These are phyloP conservation scores for Gaertneriomyces sp. DNA, from an alignment of 192 early-diverging fungal species.

Conservation along the genomic window DNA sequence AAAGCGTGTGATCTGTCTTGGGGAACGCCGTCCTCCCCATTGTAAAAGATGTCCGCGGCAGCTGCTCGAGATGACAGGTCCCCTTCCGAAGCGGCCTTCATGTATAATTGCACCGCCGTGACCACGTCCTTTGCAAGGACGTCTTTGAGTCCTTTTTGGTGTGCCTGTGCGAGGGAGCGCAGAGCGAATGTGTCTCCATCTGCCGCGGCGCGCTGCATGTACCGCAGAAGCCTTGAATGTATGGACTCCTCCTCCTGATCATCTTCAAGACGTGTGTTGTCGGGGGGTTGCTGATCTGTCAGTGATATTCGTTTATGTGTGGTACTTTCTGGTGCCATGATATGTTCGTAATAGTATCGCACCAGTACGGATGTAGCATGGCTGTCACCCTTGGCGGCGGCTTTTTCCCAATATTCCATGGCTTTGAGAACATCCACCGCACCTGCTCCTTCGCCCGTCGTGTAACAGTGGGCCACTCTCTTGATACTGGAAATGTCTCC, in stretches of 20 bases:
- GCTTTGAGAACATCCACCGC: not conserved
- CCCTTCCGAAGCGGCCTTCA: conserved; percentile 8
- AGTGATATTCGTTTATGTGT: not conserved
- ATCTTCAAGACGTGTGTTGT: not conserved
- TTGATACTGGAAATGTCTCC: conserved; percentile 3
- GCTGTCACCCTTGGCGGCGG: conserved; percentile 13
- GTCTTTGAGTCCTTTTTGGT: conserved; percentile 7
- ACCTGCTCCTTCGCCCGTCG: conserved; percentile 6
- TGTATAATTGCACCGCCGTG: conserved; percentile 9
- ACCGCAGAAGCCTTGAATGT: conserved; percentile 6
- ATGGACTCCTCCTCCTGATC: conserved; percentile 1
- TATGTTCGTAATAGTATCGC: conserved; percentile 5
- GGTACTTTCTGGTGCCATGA: not conserved
- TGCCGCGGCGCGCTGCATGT: conserved; percentile 5
- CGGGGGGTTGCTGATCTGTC: not conserved
- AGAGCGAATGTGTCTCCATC: conserved; percentile 12
- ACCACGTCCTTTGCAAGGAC: conserved; percentile 8
- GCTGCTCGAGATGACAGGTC: conserved; percentile 6
- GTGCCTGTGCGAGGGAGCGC: conserved; percentile 7
- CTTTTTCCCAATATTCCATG: conserved; percentile 13
- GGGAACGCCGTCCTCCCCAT: conserved; percentile 13
- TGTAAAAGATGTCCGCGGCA: conserved; percentile 12
- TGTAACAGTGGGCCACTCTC: conserved; percentile 18
- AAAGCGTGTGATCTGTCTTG: conserved; percentile 12
- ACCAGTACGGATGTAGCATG: conserved; percentile 2